Evolutionary conservation across 352 stramenopile species (phyloP).

Genomic region (Phytophthora colocasiae): DNA sequence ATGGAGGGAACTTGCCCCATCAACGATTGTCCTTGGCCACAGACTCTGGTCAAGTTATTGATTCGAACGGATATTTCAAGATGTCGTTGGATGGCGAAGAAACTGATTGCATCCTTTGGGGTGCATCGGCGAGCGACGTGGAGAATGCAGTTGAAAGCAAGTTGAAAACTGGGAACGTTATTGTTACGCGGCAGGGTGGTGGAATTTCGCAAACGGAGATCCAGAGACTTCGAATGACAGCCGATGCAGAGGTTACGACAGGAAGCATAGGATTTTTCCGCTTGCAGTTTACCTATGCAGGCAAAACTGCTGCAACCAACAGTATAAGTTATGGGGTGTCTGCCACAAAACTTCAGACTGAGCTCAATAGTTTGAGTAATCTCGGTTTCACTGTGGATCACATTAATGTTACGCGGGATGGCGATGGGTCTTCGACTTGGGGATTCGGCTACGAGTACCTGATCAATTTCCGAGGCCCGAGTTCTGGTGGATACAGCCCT

Average conservation of each 20-base stretch:
- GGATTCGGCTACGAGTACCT: constrained; percentile 85
- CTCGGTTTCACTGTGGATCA: constrained; percentile 43
- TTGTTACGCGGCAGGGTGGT: constrained; percentile 65
- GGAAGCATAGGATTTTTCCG: constrained; percentile 58
- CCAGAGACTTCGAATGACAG: constrained; percentile 71
- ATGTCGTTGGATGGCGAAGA: constrained; percentile 39
- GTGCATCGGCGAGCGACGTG: constrained; percentile 50
- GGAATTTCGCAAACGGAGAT: constrained; percentile 72
- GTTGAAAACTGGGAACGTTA: constrained; percentile 54
- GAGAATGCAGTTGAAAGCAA: constrained; percentile 54
- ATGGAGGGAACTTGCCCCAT: constrained; percentile 84
- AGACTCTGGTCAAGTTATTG: constrained; percentile 77
- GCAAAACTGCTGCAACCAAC: constrained; percentile 47
- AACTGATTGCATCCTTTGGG: constrained; percentile 68
- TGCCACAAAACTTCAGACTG: constrained; percentile 57
- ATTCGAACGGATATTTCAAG: constrained; percentile 66
- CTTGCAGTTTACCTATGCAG: constrained; percentile 66
- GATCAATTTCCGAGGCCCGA: constrained; percentile 66
- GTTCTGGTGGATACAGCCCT: constrained; percentile 58
- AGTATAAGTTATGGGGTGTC: constrained; percentile 83
- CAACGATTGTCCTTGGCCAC: constrained; percentile 85
- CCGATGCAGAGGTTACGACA: constrained; percentile 68
- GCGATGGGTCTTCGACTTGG: constrained; percentile 70
- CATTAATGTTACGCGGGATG: constrained; percentile 68
- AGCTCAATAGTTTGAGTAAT: constrained; percentile 68